These are phyloP conservation scores for Lipomyces japonicus DNA, from an alignment of 805 yeast genomes.

Conservation along the genomic window DNA sequence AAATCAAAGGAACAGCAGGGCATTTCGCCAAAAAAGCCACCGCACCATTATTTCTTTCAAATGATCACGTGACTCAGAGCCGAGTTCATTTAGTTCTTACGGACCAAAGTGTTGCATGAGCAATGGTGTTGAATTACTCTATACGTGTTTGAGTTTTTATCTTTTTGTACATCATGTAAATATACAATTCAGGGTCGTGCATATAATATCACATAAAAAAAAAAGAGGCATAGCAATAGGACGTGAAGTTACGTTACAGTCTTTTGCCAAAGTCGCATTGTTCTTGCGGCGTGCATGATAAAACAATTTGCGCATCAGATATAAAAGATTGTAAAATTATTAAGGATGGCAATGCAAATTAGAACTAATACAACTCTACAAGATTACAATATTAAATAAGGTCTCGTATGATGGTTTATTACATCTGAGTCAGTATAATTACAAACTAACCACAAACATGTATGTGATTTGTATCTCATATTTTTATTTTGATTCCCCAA, in stretches of 20 bases:
- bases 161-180: neutral
- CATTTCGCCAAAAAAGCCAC: too few species aligned
- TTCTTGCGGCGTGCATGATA: too few species aligned
- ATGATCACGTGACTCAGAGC: too few species aligned
- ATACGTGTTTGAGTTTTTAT: neutral
- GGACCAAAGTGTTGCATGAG: too few species aligned
- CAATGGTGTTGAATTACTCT: too few species aligned
- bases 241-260: neutral
- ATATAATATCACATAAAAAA: neutral
- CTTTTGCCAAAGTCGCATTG: neutral
- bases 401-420: neutral
- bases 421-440: neutral
- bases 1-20: too few species aligned
- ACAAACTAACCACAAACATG: constrained; percentile 2
- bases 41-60: too few species aligned
- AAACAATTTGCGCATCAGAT: too few species aligned
- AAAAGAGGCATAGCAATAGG: neutral
- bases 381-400: neutral
- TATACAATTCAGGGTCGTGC: neutral
- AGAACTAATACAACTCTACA: neutral
- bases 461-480: neutral
- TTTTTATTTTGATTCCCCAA: neutral
- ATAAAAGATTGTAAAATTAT: neutral
- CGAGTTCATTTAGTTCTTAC: too few species aligned
- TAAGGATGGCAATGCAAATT: neutral